Evolutionary conservation across 2,329 filamentous ascomycete species (phyloP), one percentile per base, ranked within the genome.

Genomic region (Neopestalotiopsis rosae): DNA sequence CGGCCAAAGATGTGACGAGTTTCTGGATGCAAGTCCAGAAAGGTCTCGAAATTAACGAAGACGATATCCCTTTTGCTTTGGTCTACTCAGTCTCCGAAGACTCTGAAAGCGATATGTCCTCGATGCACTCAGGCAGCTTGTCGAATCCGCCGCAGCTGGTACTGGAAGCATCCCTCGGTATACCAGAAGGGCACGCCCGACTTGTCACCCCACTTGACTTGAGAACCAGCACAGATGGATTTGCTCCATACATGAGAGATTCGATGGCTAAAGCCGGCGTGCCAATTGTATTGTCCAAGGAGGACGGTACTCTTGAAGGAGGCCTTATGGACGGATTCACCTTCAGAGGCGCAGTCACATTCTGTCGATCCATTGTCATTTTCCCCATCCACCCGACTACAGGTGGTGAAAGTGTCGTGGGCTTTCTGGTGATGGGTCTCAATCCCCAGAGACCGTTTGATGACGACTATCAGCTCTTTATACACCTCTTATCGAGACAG

Each of bases 381-480:
- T 93, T 94, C 74, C 93, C 94, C 0, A 91, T 97, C 17, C 90
- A 94, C 74, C 91, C 93, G 0, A 95, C 92, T 0, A 92, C 83
- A 0, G 85, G 90, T 2, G 90, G 90, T 3, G 92, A 94, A 67
- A 87, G 87, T 2, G 90, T 92, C 1, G 87, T 94, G 1, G 94
- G 93, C 0, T 96, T 96, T 75, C 85, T 96, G 9, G 87, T 96
- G 2, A 85, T 96, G 77, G 94, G 93, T 4, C 84, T 93, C 10
- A 97, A 97, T 76, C 92, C 94, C 1, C 85, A 92, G 57, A 86
- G 93, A 64, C 93, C 92, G 0, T 96, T 93, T 74, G 92, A 96
- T 73, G 90, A 92, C 49, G 93, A 95, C 72, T 96, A 95, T 75
- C 88, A 89, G 71, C 83, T 95, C 0, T 96, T 95, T 74, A 85